Base-by-base conservation (phyloP, 1,284 basidiomycete genomes). In the Moesziomyces parantarcticus region DNA sequence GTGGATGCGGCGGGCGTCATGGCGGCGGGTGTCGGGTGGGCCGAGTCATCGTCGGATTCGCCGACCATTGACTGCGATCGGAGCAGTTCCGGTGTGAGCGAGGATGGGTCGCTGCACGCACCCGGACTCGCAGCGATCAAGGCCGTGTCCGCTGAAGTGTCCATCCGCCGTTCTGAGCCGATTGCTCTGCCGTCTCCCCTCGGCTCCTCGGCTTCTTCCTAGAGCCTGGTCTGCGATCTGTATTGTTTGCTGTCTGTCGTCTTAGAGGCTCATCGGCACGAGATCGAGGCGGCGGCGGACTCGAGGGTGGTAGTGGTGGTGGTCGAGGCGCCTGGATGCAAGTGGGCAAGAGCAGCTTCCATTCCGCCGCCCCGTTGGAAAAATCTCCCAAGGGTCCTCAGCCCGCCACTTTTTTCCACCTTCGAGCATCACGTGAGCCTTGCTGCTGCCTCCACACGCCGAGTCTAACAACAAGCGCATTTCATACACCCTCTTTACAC, bases 31-130 rank as follows among this genome's bases (percentile, higher is more conserved):
- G 70, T 73, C 22, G 54, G 43, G 56, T 66, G 58, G 14, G 60
- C 52, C 46, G 71, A 66, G 32, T 63, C 71, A 67, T 73, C 51
- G 53, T 74, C 71, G 42, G 71, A 74, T 16, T 69, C 71, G 13
- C 60, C 61, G 20, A 53, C 47, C 55, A 54, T 56, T 46, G 61
- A 52, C 23, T 34, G 62, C 20, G 66, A 62, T 8, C 34, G 51
- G 41, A 56, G 61, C n/a, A 74, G 55, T 22, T 74, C 71, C 2
- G 71, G 71, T 8, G 66, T 69, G 13, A 26, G 14, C 3, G 55
- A 20, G 3, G 25, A 25, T 39, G 49, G 21, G n/a, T 69, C 60
- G n/a, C 44, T 49, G 48, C 23, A 22, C 13, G 22, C 40, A 8
- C 34, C 22, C 26, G 40, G 29, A 41, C 40, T 49, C 23, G 54